Percentiles rank a stretch among this genome's conserved stretches.
Evolutionary conservation across 2,329 filamentous ascomycete species (phyloP).

Genomic region (Ophiostoma ips): DNA sequence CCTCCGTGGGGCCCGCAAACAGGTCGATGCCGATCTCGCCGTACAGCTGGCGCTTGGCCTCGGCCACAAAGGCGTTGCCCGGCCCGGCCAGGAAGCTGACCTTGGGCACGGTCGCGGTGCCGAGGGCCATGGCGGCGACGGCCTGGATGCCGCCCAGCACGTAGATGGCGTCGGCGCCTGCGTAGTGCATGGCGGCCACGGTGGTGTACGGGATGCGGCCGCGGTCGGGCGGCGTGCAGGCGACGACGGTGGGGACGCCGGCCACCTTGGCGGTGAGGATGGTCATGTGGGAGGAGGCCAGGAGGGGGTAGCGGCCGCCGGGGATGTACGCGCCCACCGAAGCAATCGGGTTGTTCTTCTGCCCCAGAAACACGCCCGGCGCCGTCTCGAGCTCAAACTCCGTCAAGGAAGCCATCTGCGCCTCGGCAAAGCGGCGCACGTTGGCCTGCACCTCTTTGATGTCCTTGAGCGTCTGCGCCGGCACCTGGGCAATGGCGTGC

Average conservation of each 20-base stretch:
- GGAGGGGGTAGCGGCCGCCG: slow-evolving; percentile 36
- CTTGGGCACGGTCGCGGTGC: slow-evolving; percentile 40
- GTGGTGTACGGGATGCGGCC: slow-evolving; percentile 34
- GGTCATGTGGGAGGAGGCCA: slow-evolving; percentile 41
- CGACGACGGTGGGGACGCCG: slow-evolving; percentile 35
- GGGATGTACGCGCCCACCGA: slow-evolving; percentile 30
- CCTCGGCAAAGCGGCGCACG: slow-evolving; percentile 33
- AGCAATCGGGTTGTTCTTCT: slow-evolving; percentile 34
- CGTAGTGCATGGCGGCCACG: slow-evolving; percentile 34
- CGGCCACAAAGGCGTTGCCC: slow-evolving; percentile 40
- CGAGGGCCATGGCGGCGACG: slow-evolving; percentile 46
- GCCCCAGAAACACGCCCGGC: slow-evolving; percentile 35
- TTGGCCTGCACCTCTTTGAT: slow-evolving; percentile 33
- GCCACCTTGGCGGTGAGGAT: slow-evolving; percentile 40
- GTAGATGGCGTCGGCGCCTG: slow-evolving; percentile 36
- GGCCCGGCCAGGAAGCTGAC: slow-evolving; percentile 41
- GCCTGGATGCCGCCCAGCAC: slow-evolving; percentile 39
- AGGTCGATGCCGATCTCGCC: slow-evolving; percentile 41
- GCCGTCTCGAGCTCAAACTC: slow-evolving; percentile 38
- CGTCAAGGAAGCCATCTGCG: slow-evolving; percentile 29
- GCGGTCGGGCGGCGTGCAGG: slow-evolving; percentile 35
- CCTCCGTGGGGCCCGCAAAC: slow-evolving; percentile 38
- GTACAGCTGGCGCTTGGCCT: slow-evolving; percentile 38
- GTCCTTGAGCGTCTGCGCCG: slow-evolving; percentile 27
- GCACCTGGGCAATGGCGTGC: slow-evolving; percentile 28